phyloP scores from a whole-genome alignment of 2,329 filamentous ascomycete species.

The Colletotrichum cuscutae region DNA sequence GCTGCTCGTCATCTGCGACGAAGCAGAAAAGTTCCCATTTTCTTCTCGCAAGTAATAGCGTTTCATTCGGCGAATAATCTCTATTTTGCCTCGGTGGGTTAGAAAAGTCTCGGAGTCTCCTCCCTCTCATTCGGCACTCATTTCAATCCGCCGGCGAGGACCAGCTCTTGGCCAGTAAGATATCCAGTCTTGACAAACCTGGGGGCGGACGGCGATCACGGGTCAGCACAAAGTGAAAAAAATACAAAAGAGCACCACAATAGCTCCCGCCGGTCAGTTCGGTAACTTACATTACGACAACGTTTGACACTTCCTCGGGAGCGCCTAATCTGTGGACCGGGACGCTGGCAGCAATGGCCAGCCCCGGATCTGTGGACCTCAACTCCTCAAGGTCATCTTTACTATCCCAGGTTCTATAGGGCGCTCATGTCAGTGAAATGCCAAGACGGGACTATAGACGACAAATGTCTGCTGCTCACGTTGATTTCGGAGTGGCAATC shows the following conservation, averaged over 20 bases:
- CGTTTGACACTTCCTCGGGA: conserved; percentile 47
- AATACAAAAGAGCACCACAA: not conserved
- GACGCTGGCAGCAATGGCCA: conserved; percentile 46
- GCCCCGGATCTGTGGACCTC: conserved; percentile 43
- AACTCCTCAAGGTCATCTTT: conserved; percentile 43
- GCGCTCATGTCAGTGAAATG: not conserved
- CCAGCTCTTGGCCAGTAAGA: conserved; percentile 42
- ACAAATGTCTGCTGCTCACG: conserved; percentile 34
- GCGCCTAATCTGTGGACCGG: conserved; percentile 47
- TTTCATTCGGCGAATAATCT: not conserved
- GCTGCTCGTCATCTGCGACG: not conserved
- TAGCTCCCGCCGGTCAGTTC: conserved; percentile 33
- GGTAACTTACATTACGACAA: conserved; percentile 45
- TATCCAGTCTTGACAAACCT: conserved; percentile 45
- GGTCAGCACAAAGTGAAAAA: not conserved
- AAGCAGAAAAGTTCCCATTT: not conserved
- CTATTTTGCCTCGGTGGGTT: not conserved
- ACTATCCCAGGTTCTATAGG: conserved; percentile 43
- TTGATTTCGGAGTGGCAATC: conserved; percentile 45
- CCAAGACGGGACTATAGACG: not conserved
- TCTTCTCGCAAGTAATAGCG: not conserved
- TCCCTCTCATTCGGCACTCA: conserved; percentile 7
- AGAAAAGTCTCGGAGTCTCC: not conserved
- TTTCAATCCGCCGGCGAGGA: conserved; percentile 41
- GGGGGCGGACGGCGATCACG: not conserved